These are phyloP conservation scores for Trichoderma asperellum DNA, from an alignment of 2,329 filamentous ascomycete species.

Conservation along the genomic window DNA sequence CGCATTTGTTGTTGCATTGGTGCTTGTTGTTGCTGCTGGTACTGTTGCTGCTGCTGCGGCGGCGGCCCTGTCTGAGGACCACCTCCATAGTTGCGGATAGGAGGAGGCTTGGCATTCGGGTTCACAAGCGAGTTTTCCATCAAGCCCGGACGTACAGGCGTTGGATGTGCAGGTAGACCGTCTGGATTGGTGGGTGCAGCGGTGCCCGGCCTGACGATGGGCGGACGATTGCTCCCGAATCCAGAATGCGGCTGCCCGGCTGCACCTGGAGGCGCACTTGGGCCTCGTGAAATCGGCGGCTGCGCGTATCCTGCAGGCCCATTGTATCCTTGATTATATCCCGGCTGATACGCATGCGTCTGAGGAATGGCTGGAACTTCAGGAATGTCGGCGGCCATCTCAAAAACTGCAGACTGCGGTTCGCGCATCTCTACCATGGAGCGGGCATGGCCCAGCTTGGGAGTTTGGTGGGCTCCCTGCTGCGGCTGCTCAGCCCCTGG, in stretches of 20 bases:
- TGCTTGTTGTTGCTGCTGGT: conserved; percentile 32
- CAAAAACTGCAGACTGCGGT: conserved; percentile 70
- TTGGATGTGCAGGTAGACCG: conserved; percentile 61
- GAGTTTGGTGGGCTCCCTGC: conserved; percentile 54
- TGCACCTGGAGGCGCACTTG: conserved; percentile 41
- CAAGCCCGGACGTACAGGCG: conserved; percentile 65
- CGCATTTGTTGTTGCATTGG: conserved; percentile 28
- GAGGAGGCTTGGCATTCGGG: conserved; percentile 60
- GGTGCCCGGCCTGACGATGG: conserved; percentile 33
- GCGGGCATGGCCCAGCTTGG: conserved; percentile 62
- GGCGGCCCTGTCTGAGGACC: conserved; percentile 48
- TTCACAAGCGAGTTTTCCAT: conserved; percentile 63
- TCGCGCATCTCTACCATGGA: conserved; percentile 70
- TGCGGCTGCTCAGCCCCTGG: conserved; percentile 49
- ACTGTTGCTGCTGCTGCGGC: conserved; percentile 34
- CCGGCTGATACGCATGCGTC: conserved; percentile 32
- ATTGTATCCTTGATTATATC: conserved; percentile 32
- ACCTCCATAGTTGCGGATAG: conserved; percentile 59
- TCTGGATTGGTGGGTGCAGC: conserved; percentile 46
- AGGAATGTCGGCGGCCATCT: conserved; percentile 69
- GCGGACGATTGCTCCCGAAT: conserved; percentile 11
- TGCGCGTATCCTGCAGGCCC: conserved; percentile 36
- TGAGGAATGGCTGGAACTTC: conserved; percentile 56
- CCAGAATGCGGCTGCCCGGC: conserved; percentile 28
- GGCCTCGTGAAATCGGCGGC: conserved; percentile 37